phyloP scores from a whole-genome alignment of 164 flowering plant genomes.

The Stephania japonica region DNA sequence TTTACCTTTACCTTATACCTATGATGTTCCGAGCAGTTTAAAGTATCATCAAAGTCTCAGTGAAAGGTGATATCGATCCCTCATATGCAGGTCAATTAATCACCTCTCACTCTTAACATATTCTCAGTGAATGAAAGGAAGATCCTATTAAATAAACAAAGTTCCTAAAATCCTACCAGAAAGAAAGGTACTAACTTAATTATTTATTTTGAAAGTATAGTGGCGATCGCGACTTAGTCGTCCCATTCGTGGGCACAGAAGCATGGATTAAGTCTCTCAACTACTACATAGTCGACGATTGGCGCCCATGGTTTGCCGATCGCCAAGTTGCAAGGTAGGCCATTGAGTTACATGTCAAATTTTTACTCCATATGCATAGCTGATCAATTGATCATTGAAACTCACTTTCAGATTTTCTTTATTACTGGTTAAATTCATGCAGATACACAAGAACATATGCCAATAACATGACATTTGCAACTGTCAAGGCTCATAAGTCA shows the following conservation, averaged over 20 bases:
- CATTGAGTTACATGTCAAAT: background rate
- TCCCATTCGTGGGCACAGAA: constrained; percentile 37
- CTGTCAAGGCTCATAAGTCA: constrained; percentile 24
- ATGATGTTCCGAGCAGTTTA: constrained; percentile 14
- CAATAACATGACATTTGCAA: constrained; percentile 28
- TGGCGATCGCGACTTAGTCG: constrained; percentile 49
- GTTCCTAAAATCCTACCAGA: background rate
- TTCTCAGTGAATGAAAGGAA: background rate
- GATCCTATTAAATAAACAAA: too few species aligned
- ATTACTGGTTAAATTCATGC: background rate
- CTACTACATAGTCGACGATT: constrained; percentile 42
- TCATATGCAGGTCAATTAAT: constrained; percentile 17
- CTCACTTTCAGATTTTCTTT: background rate
- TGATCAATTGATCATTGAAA: background rate
- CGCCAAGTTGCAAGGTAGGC: constrained; percentile 59
- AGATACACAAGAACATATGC: constrained; percentile 30
- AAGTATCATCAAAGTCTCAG: constrained; percentile 20
- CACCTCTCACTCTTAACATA: background rate
- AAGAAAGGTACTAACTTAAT: too few species aligned
- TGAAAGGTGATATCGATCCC: constrained; percentile 12
- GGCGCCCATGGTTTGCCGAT: constrained; percentile 48
- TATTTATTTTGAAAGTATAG: constrained; percentile 27
- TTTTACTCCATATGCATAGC: background rate
- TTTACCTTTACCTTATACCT: constrained; percentile 6
- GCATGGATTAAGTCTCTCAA: constrained; percentile 54